Conservation (phyloP, 306 rosid genomes). For the Fragaria iinumae region DNA sequence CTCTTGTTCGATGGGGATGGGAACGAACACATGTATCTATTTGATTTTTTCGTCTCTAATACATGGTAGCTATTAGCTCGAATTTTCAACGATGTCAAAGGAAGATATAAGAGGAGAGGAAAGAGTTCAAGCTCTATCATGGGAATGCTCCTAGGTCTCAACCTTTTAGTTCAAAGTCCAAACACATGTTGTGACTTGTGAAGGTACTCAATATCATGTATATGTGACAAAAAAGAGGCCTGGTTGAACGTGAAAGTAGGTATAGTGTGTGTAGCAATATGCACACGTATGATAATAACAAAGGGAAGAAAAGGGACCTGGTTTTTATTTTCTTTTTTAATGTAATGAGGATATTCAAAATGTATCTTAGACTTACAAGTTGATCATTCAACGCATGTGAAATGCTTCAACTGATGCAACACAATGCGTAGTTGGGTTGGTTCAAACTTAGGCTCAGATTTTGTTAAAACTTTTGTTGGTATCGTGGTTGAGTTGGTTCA, state of each 20-base stretch:
- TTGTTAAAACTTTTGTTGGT: too few relatives aligned
- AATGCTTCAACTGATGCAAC: too few relatives aligned
- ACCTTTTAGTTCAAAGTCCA: too few relatives aligned
- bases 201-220: not conserved
- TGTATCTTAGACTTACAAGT: too few relatives aligned
- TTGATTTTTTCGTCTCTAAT: not conserved
- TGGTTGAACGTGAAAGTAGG: not conserved
- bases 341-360: too few relatives aligned
- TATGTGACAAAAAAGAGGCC: not conserved
- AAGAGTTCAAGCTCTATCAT: not conserved
- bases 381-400: too few relatives aligned
- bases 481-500: not conserved
- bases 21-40: too few relatives aligned
- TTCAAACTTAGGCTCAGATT: too few relatives aligned
- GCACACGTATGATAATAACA: not conserved
- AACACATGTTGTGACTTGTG: not conserved
- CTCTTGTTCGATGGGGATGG: not conserved
- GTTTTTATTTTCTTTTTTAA: too few relatives aligned
- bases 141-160: too few relatives aligned
- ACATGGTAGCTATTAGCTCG: not conserved
- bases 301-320: not conserved
- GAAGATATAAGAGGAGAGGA: not conserved
- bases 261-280: not conserved
- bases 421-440: too few relatives aligned
- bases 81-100: not conserved